These are phyloP conservation scores for Dacryopinax spathularia DNA, from an alignment of 768 basidiomycete genomes.

Conservation along the genomic window DNA sequence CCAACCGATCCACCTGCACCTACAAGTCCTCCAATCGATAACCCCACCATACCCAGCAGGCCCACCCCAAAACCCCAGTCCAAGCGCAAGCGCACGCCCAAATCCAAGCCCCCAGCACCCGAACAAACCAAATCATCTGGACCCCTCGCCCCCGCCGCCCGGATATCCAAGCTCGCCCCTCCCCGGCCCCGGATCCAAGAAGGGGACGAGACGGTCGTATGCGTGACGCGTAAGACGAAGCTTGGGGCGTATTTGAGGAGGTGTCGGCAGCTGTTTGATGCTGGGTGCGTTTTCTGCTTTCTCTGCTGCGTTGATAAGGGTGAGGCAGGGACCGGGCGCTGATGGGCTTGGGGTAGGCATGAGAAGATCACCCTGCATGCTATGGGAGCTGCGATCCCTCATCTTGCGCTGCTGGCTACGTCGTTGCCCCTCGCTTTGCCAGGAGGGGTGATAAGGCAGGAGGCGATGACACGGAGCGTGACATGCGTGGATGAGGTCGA, in stretches of 20 bases:
- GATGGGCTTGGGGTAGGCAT: slow-evolving; percentile 32
- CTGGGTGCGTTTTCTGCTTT: slow-evolving; percentile 39
- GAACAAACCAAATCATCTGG: not conserved
- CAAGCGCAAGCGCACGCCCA: too few species aligned
- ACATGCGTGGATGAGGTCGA: slow-evolving; percentile 66
- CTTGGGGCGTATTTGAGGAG: slow-evolving; percentile 60
- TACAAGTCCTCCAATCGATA: not conserved
- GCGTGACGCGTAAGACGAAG: slow-evolving; percentile 60
- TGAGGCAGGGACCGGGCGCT: not conserved
- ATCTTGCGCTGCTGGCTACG: slow-evolving; percentile 51
- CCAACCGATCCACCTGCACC: not conserved
- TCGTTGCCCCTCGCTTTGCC: slow-evolving; percentile 64
- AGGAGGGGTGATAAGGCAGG: slow-evolving; percentile 47
- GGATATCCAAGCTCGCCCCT: not conserved
- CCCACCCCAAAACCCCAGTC: not conserved
- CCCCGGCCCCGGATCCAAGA: slow-evolving; percentile 27
- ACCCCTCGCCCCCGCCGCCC: not conserved
- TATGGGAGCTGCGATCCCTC: slow-evolving; percentile 83
- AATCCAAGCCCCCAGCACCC: not conserved
- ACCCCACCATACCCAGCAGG: not conserved
- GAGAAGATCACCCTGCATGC: slow-evolving; percentile 61
- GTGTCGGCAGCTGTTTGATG: slow-evolving; percentile 57
- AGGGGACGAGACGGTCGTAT: slow-evolving; percentile 70
- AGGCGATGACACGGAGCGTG: slow-evolving; percentile 53
- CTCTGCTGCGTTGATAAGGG: not conserved